Evolutionary conservation across 805 yeast genomes (phyloP).

Genomic region (Ogataea paradorogensis): DNA sequence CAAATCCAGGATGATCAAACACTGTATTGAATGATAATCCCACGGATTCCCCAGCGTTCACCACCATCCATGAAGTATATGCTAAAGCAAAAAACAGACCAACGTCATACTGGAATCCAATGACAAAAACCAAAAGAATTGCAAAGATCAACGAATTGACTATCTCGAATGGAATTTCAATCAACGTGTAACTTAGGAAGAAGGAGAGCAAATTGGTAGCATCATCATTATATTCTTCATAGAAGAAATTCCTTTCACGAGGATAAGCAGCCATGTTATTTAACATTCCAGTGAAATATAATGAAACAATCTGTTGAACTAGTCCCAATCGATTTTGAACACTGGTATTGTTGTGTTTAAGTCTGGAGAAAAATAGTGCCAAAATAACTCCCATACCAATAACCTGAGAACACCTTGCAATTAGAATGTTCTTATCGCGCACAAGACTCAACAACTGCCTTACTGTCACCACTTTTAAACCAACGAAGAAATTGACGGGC

Average conservation of each 20-base stretch:
- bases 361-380: conserved; percentile 65
- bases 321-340: conserved; percentile 70
- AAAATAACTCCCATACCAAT: conserved; percentile 61
- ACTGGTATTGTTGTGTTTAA: conserved; percentile 47
- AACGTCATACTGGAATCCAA: conserved; percentile 70
- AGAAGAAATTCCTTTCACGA: conserved; percentile 66
- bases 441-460: conserved; percentile 43
- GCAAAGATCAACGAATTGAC: conserved; percentile 57
- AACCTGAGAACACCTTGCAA: conserved; percentile 65
- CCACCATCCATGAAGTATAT: conserved; percentile 50
- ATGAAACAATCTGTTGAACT: conserved; percentile 66
- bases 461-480: conserved; percentile 34
- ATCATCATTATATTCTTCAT: conserved; percentile 73
- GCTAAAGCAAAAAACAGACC: conserved; percentile 65
- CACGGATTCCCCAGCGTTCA: conserved; percentile 78
- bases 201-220: conserved; percentile 67
- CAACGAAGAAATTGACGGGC: conserved; percentile 32
- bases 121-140: conserved; percentile 60
- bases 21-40: conserved; percentile 78
- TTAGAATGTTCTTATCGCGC: conserved; percentile 54
- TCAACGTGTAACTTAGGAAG: conserved; percentile 52
- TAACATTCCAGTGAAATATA: conserved; percentile 77
- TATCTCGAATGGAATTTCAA: conserved; percentile 70
- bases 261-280: conserved; percentile 78
- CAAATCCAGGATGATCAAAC: conserved; percentile 74